phyloP scores from a whole-genome alignment of 2,329 filamentous ascomycete species.

The Penicillium paneum region DNA sequence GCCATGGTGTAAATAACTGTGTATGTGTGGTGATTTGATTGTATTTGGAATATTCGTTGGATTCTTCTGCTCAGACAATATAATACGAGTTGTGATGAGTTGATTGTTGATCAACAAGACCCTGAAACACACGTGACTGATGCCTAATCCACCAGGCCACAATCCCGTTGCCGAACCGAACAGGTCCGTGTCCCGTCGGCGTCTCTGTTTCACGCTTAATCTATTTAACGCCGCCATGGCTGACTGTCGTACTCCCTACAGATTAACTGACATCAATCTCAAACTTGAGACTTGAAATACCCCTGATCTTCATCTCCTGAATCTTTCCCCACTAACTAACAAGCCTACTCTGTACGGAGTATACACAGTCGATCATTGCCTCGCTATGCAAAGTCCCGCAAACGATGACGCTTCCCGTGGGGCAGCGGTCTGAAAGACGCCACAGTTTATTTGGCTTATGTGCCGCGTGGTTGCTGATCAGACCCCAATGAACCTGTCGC shows the following conservation, averaged over 20 bases:
- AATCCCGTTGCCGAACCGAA: background rate
- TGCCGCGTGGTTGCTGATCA: conserved; percentile 25
- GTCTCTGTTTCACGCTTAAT: conserved; percentile 5
- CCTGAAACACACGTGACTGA: background rate
- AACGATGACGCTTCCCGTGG: conserved; percentile 25
- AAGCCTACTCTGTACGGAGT: background rate
- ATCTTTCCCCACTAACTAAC: conserved; percentile 5
- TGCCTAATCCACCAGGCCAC: background rate
- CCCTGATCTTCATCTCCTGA: conserved; percentile 13
- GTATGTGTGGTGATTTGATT: background rate
- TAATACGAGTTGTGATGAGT: background rate
- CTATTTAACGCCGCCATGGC: background rate
- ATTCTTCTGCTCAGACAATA: background rate
- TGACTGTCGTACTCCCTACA: background rate
- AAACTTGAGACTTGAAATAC: background rate
- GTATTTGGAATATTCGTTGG: background rate
- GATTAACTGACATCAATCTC: background rate
- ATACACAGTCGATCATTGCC: conserved; percentile 19
- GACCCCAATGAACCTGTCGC: conserved; percentile 9
- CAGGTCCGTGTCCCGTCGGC: background rate
- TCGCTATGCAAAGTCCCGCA: conserved; percentile 13
- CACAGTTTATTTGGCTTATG: conserved; percentile 19
- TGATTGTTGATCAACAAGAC: background rate
- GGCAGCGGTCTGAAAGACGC: conserved; percentile 16
- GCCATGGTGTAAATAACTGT: background rate